These are phyloP conservation scores for Pseudocercospora pini-densiflorae DNA, from an alignment of 2,329 filamentous ascomycete genomes.

Conservation along the genomic window DNA sequence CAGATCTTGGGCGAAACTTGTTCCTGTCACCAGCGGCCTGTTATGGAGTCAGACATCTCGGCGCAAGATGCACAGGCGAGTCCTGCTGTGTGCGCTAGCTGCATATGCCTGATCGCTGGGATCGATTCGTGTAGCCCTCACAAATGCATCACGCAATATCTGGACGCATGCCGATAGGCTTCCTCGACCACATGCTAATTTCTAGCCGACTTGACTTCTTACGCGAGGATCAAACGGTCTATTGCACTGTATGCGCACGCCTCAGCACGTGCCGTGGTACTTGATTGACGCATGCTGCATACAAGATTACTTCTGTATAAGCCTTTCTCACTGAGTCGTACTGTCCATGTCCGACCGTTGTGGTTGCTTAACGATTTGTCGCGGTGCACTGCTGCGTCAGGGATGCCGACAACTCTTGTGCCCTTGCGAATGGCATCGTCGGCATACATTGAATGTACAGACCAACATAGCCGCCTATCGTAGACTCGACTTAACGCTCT, in stretches of 20 bases:
- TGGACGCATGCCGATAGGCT: constrained; percentile 20
- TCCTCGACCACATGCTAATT: constrained; percentile 15
- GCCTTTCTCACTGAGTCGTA: background rate
- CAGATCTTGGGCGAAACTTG: background rate
- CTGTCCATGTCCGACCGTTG: background rate
- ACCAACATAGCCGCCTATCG: background rate
- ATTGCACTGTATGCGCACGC: constrained; percentile 8
- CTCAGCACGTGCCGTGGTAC: constrained; percentile 19
- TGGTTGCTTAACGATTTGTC: background rate
- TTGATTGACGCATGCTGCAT: constrained; percentile 7
- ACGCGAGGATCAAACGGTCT: constrained; percentile 11
- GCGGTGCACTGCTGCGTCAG: background rate
- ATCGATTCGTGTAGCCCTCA: constrained; percentile 11
- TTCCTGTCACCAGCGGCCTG: background rate
- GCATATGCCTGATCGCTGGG: constrained; percentile 5
- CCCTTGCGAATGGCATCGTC: background rate
- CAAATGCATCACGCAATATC: constrained; percentile 12
- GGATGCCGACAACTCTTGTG: constrained; percentile 3
- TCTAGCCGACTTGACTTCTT: constrained; percentile 1
- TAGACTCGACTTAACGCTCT: background rate
- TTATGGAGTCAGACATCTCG: constrained; percentile 8
- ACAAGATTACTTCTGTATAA: constrained; percentile 1
- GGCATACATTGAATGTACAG: constrained; percentile 7
- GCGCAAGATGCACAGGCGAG: background rate
- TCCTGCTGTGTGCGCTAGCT: constrained; percentile 7